phyloP scores from a whole-genome alignment of 2,329 filamentous ascomycete genomes.

The Sporothrix brunneoviolacea region DNA sequence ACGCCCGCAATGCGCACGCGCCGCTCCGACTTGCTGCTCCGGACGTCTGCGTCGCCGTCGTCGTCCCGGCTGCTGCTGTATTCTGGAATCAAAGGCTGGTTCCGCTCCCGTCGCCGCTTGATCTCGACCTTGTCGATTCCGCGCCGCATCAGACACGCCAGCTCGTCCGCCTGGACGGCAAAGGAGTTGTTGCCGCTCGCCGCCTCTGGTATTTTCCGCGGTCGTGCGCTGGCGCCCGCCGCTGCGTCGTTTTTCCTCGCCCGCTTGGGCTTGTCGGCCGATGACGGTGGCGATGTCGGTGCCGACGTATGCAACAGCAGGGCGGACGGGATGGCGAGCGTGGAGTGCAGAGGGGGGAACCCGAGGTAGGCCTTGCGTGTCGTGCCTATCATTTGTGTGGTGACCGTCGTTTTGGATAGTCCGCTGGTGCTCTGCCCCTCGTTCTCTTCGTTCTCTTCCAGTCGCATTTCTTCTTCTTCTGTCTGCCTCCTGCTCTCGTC shows the following conservation, averaged over 20 bases:
- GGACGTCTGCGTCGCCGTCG: slow-evolving; percentile 21
- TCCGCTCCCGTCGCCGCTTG: slow-evolving; percentile 35
- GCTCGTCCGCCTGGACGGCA: slow-evolving; percentile 38
- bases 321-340: slow-evolving; percentile 42
- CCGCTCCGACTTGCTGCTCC: slow-evolving; percentile 25
- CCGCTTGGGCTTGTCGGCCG: background rate
- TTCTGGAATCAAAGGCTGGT: slow-evolving; percentile 19
- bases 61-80: slow-evolving; percentile 25
- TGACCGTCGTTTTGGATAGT: slow-evolving; percentile 2
- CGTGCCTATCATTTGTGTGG: slow-evolving; percentile 15
- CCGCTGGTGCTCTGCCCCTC: background rate
- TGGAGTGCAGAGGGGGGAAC: slow-evolving; percentile 43
- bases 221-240: background rate
- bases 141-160: slow-evolving; percentile 42
- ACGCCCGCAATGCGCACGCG: slow-evolving; percentile 34
- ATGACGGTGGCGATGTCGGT: slow-evolving; percentile 15
- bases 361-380: slow-evolving; percentile 37
- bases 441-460: background rate
- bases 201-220: slow-evolving; percentile 3
- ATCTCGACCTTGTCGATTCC: slow-evolving; percentile 42
- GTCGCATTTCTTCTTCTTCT: background rate
- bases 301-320: slow-evolving; percentile 41
- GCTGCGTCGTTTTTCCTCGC: background rate
- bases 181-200: slow-evolving; percentile 35
- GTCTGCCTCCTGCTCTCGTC: background rate